Evolutionary conservation across 2,329 filamentous ascomycete species (phyloP).

Genomic region (Davidsoniella eucalypti): DNA sequence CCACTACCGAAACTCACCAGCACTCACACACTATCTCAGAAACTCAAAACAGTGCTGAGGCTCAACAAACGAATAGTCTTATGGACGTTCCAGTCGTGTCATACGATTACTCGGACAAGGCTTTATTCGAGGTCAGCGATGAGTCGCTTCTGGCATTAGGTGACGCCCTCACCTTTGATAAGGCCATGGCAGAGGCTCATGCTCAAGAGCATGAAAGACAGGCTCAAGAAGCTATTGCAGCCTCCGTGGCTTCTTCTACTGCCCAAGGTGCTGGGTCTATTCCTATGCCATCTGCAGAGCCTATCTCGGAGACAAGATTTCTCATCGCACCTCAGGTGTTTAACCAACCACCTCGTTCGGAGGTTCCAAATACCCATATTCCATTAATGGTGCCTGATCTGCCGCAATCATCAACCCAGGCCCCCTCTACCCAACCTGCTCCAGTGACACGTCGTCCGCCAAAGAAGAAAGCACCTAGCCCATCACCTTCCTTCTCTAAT

Average conservation of each 20-base stretch:
- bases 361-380: too few species aligned
- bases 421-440: background rate
- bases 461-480: conserved; percentile 2
- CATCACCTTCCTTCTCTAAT: conserved; percentile 22
- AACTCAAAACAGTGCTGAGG: background rate
- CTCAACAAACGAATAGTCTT: background rate
- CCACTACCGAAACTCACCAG: too few species aligned
- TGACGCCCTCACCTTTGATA: conserved; percentile 6
- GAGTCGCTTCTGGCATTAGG: conserved; percentile 3
- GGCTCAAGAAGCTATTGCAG: background rate
- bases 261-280: background rate
- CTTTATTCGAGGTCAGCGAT: conserved; percentile 3
- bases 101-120: conserved; percentile 5
- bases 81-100: background rate
- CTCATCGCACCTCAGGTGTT: too few species aligned
- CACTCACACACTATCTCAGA: too few species aligned
- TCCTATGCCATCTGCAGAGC: too few species aligned
- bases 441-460: background rate
- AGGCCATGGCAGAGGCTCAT: conserved; percentile 4
- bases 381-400: background rate
- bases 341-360: too few species aligned
- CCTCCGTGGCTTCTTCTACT: background rate
- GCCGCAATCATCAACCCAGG: background rate
- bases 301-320: too few species aligned
- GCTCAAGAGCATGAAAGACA: background rate